Percentiles rank a stretch among this genome's conserved stretches.
Conservation (phyloP, 2,329 filamentous ascomycete genomes). For the Davidsoniella virescens region DNA sequence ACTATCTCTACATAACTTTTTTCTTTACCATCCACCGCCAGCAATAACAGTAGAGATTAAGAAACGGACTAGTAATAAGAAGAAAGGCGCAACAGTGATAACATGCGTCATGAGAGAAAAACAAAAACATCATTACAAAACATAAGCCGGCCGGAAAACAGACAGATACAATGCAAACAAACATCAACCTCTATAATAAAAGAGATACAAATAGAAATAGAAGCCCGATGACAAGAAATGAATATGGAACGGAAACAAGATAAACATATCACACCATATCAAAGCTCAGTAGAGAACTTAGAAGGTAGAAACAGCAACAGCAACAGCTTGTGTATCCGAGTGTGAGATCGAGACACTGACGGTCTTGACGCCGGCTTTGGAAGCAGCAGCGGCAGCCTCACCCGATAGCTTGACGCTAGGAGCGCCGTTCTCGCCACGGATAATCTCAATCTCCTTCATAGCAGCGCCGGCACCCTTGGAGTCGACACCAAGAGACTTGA, state of each 20-base stretch:
- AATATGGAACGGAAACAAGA: background rate
- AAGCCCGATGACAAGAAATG: background rate
- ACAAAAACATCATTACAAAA: background rate
- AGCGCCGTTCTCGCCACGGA: constrained; percentile 62
- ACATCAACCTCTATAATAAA: background rate
- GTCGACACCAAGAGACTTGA: constrained; percentile 83
- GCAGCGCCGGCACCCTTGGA: constrained; percentile 79
- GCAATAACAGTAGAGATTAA: no score
- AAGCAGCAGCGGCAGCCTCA: constrained; percentile 67
- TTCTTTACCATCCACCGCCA: no score
- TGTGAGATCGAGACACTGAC: constrained; percentile 93
- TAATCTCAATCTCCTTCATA: constrained; percentile 88
- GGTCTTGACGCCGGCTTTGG: constrained; percentile 70
- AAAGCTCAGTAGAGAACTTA: constrained; percentile 24
- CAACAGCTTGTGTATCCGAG: constrained; percentile 83
- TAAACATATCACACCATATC: background rate
- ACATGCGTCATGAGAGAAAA: background rate
- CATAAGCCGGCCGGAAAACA: background rate
- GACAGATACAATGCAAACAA: background rate
- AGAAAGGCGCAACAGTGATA: background rate
- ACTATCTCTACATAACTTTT: no score
- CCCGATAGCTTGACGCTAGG: constrained; percentile 79
- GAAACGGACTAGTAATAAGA: no score
- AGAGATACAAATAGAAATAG: background rate
- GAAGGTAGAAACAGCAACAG: constrained; percentile 75